Base-by-base conservation (phyloP, 78 protist species). In the Dictyostelium citrinum region DNA sequence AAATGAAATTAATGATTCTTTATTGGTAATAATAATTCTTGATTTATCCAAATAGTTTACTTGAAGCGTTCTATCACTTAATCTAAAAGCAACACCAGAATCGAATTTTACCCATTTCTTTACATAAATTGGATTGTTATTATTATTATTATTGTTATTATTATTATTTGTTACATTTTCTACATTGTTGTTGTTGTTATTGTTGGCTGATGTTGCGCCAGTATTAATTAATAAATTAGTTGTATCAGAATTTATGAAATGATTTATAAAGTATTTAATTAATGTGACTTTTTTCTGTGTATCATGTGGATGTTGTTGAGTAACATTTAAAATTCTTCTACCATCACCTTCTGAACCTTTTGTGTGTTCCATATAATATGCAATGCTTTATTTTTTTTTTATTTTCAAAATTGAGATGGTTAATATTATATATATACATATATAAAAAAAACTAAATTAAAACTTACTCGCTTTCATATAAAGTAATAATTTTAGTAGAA, bases 241-340 rank as follows among this genome's bases (percentile, higher is more conserved):
- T 27, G 31, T 64, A 27, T 27, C 31, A 27, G 35, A 39, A 41
- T 81, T 37, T 29, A 2, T 24, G 24, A 98, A 78, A 88, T 95
- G 95, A 70, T 67, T 70, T 20, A 75, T 31, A 81, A 98, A 98
- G 93, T 95, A 95, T 91, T 90, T 88, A 81, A 97, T 90, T 24
- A 98, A 95, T 45, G 97, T 90, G 24, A 95, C 84, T 95, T 97
- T 98, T 96, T 97, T 98, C 27, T 49, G 39, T 20, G 91, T 83
- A 68, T 93, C 91, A 20, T 93, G 96, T 90, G 91, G 91, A 31
- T 83, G 91, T 24, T 29, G 31, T 20, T 81, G 82, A 31, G 72
- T 49, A 11, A 82, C 29, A 94, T 67, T 75, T 75, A 64, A 49
- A 45, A 82, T 84, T 94, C 95, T 70, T 94, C 95, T 77, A 37